A percentile compares a stretch with the other conserved stretches of the same genome.
These are phyloP conservation scores for Mrakia frigida DNA, from an alignment of 768 basidiomycete species.

Conservation along the genomic window DNA sequence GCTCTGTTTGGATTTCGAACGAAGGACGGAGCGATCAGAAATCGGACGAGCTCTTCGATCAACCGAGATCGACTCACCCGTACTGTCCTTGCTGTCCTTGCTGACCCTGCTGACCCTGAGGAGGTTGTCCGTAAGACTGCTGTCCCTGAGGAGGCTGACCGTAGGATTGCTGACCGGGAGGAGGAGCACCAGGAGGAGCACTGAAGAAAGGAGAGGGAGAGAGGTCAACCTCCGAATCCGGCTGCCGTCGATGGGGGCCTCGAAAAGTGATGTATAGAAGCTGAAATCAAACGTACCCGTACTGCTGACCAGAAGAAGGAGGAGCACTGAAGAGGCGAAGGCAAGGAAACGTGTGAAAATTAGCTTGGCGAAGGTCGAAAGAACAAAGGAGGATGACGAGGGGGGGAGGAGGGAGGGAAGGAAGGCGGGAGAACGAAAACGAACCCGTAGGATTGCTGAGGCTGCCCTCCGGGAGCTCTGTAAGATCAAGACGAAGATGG, in stretches of 20 bases:
- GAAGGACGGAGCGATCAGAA: not conserved
- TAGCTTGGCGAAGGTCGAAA: not conserved
- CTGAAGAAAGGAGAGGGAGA: not conserved
- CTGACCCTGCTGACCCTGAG: constrained; percentile 9
- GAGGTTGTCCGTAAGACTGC: constrained; percentile 12
- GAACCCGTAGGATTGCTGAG: constrained; percentile 14
- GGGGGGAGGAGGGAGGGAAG: not conserved
- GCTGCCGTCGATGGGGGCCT: not conserved
- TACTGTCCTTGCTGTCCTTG: constrained; percentile 22
- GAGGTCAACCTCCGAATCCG: not conserved
- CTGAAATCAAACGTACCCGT: not conserved
- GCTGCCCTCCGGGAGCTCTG: constrained; percentile 9
- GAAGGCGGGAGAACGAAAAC: not conserved
- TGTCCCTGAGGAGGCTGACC: constrained; percentile 14
- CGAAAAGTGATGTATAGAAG: not conserved
- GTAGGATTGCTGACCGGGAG: not conserved
- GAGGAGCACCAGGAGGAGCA: not conserved
- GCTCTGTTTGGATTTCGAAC: not conserved
- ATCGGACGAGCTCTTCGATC: no score
- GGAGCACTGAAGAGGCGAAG: constrained; percentile 2
- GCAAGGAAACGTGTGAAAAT: not conserved
- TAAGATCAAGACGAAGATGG: not conserved
- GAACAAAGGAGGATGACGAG: not conserved
- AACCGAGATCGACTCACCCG: not conserved
- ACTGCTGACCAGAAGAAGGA: constrained; percentile 5